Base-by-base conservation (phyloP, 306 rosid species). In the Glycyrrhiza uralensis region DNA sequence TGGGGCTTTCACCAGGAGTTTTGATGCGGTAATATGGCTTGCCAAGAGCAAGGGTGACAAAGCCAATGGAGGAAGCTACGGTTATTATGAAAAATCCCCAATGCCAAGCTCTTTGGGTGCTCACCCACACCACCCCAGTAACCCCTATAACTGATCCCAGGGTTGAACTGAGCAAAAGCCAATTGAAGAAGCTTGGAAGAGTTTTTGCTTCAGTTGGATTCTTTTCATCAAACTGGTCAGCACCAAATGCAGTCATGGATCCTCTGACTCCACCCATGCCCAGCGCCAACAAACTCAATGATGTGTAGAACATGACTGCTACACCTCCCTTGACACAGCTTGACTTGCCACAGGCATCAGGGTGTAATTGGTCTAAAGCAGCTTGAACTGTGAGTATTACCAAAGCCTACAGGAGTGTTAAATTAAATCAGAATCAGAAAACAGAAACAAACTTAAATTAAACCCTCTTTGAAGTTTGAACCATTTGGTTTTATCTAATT, bases 191-290 rank as follows among this genome's bases (percentile, higher is more conserved):
- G 57, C 76, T 88, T 9, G 92, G 85, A 0, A 90, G 78, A 20
- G 87, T 86, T 59, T 88, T 90, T 2, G 83, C 86, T 76, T 90
- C 92, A 69, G 12, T 75, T 2, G 86, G 92, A 32, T 83, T 81
- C 56, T 84, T 85, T 7, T 80, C 72, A 69, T 88, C 77, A 75
- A 90, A 92, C 20, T 92, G 96, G 66, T 92, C 96, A 14, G 95
- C 96, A n/a, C 98, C 98, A 17, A 92, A 82, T 15, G 96, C 86
- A 3, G 95, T 79, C 61, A 92, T 76, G 0, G 91, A 77, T 3
- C 96, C 96, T 76, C 86, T 88, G 0, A 90, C 95, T 42, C 96
- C 98, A 1, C 98, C 98, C 0, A 78, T 38, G 0, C 92, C 95
- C 45, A 90, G 28, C 17, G 98, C 96, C 20, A 81, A 41, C 11